Base-by-base conservation (phyloP, 192 early-diverging fungal species). In the Entomortierella parvispora region DNA sequence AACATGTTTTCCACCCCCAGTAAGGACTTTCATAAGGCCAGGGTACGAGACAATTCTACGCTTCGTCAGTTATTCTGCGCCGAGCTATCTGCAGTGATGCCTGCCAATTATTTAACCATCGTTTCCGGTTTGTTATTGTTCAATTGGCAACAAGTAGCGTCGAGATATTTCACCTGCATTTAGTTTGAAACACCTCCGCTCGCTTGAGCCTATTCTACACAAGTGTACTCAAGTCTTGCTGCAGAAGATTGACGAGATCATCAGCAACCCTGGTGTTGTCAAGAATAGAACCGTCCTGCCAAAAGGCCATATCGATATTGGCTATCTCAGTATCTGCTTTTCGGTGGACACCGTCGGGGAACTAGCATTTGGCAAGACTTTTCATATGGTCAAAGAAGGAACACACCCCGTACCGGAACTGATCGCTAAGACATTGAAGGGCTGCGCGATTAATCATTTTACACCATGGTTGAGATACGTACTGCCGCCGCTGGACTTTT, bases 311-410 rank as follows among this genome's bases (percentile, higher is more conserved):
- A 53, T 85, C 25, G 81, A 87, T 37, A 80, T 85, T 25, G 80
- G 82, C 63, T 45, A 29, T 3, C 42, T 83, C 17, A 32, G 76
- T 22, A 55, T 76, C 26, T 45, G 69, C 34, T 42, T 75, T 14
- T 62, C 86, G 15, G 46, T 88, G 33, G 86, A 88, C 59, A 71
- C 80, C 18, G 85, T 88, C 59, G 86, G 86, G 0, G 79, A 83
- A n/a, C 82, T 82, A 0, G 81, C 82, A 17, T 87, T 88, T 62
- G 86, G 86, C 9, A 32, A 62, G 46, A 68, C 83, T 5, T 88
- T 88, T 45, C 57, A 82, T 10, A 85, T 88, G 77, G 47, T 88
- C n/a, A 72, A 83, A 37, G 59, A 69, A 5, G 81, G 69, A 15
- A 68, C 66, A 1, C 82, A 88, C 62, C 77, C 75, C 20, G 33